These are phyloP conservation scores for Geosmithia flava DNA, from an alignment of 2,329 filamentous ascomycete species.

Conservation along the genomic window DNA sequence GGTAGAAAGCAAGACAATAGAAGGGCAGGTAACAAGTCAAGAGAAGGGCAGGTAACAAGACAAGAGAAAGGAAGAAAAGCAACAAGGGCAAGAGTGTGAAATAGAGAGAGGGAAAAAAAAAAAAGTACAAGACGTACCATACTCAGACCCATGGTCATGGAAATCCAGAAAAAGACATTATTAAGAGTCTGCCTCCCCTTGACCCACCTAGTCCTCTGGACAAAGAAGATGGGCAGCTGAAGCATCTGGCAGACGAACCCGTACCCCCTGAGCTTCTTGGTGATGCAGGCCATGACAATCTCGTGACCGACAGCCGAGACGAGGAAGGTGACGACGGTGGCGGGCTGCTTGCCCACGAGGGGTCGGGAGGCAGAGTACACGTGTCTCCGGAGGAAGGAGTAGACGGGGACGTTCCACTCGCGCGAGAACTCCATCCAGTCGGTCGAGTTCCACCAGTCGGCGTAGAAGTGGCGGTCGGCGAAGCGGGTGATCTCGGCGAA, in stretches of 20 bases:
- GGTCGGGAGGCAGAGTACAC: conserved; percentile 78
- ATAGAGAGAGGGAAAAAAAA: neutral
- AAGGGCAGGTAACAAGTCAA: neutral
- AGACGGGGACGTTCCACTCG: conserved; percentile 97
- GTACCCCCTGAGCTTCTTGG: conserved; percentile 89
- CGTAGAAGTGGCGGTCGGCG: conserved; percentile 88
- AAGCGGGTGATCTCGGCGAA: conserved; percentile 92
- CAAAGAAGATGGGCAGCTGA: conserved; percentile 86
- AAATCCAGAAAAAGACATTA: conserved; percentile 83
- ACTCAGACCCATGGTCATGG: conserved; percentile 77
- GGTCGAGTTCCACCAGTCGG: conserved; percentile 63
- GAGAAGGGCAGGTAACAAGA: neutral
- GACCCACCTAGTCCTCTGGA: conserved; percentile 73
- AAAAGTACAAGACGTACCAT: conserved; percentile 43
- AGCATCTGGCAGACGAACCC: conserved; percentile 94
- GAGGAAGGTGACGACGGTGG: conserved; percentile 84
- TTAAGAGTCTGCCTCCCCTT: conserved; percentile 67
- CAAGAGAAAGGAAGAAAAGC: no score
- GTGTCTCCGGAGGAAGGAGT: conserved; percentile 88
- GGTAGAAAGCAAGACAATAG: neutral
- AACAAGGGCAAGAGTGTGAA: neutral
- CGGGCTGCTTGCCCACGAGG: conserved; percentile 61
- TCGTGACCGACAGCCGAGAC: conserved; percentile 86
- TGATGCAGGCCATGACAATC: conserved; percentile 95
- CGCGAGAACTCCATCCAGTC: conserved; percentile 94